phyloP scores from a whole-genome alignment of 2,329 filamentous ascomycete genomes.

The Epichloe coenophiala region DNA sequence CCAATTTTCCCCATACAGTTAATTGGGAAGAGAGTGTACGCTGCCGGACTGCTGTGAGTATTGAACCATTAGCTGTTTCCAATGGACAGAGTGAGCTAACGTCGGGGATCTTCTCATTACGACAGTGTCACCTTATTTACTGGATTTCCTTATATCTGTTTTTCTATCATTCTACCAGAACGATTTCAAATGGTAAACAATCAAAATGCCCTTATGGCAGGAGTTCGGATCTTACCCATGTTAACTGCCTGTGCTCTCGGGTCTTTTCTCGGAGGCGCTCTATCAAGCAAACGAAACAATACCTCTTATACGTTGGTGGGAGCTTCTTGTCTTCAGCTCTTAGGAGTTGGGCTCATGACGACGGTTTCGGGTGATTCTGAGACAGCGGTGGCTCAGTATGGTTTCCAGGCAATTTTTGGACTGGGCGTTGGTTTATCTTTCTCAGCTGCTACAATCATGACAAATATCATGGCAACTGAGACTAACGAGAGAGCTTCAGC shows the following conservation, averaged over 20 bases:
- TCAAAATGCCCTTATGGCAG: conserved; percentile 38
- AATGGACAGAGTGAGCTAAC: not conserved
- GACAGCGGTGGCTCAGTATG: conserved; percentile 32
- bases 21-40: conserved; percentile 34
- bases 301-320: conserved; percentile 36
- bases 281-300: conserved; percentile 40
- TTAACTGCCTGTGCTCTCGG: conserved; percentile 42
- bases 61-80: conserved; percentile 2
- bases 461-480: conserved; percentile 35
- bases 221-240: conserved; percentile 44
- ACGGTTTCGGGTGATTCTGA: conserved; percentile 22
- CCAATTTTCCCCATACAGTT: conserved; percentile 42
- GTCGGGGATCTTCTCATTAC: not conserved
- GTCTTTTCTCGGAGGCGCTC: conserved; percentile 38
- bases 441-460: conserved; percentile 43
- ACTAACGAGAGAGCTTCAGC: conserved; percentile 39
- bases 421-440: conserved; percentile 46
- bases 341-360: conserved; percentile 38
- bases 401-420: conserved; percentile 43
- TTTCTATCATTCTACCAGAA: conserved; percentile 46
- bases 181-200: conserved; percentile 46
- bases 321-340: conserved; percentile 36
- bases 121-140: conserved; percentile 40
- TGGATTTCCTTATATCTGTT: conserved; percentile 42
- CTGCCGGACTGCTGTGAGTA: conserved; percentile 34